A percentile compares a stretch with the other conserved stretches of the same genome.
phyloP scores from a whole-genome alignment of 371 early-diverging fungal species.

The Homolaphlyctis polyrhiza region DNA sequence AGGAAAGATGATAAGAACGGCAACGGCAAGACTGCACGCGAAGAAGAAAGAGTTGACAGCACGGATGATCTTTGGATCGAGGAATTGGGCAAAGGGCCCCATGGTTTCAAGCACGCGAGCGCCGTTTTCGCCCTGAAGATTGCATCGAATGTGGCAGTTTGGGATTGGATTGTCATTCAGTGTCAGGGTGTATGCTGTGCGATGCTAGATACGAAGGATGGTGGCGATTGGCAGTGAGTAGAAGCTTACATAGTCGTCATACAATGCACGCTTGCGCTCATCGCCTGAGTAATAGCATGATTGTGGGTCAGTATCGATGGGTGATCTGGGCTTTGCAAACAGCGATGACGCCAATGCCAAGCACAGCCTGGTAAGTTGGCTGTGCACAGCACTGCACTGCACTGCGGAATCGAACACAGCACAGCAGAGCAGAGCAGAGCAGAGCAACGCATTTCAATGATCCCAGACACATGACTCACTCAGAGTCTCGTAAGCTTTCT shows the following conservation, averaged over 20 bases:
- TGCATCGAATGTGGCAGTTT: too few species aligned
- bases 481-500: conserved; percentile 37
- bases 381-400: too few species aligned
- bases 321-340: too few species aligned
- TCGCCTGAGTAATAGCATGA: too few species aligned
- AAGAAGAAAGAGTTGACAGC: conserved; percentile 62
- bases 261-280: conserved; percentile 46
- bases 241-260: conserved; percentile 37
- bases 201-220: too few species aligned
- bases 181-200: too few species aligned
- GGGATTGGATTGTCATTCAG: too few species aligned
- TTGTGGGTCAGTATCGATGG: background rate
- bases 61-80: conserved; percentile 73
- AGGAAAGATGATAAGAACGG: conserved; percentile 71
- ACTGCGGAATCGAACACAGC: background rate
- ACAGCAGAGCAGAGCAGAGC: background rate
- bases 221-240: background rate
- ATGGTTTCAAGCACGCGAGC: conserved; percentile 73
- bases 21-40: conserved; percentile 46
- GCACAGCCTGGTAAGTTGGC: too few species aligned
- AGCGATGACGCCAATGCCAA: too few species aligned
- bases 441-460: too few species aligned
- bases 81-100: conserved; percentile 50
- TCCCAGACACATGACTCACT: conserved; percentile 16
- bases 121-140: conserved; percentile 77